Evolutionary conservation across 208 protist species (phyloP).

Genomic region (Leishmania braziliensis): DNA sequence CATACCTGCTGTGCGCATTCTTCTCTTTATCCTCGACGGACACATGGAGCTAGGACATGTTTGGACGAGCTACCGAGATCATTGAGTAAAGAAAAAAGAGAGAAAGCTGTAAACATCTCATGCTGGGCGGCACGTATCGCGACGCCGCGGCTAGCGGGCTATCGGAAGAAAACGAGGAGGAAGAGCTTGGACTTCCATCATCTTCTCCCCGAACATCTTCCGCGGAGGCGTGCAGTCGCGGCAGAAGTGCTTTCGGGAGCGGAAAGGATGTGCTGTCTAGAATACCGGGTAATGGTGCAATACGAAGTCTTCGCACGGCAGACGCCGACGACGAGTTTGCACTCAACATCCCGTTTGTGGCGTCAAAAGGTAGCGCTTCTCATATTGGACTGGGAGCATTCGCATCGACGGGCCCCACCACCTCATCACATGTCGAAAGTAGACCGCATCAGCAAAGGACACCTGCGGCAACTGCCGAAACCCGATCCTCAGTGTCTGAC

Average conservation of each 20-base stretch:
- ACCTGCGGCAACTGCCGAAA: neutral
- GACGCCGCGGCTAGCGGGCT: neutral
- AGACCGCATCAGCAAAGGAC: neutral
- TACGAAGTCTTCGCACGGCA: neutral
- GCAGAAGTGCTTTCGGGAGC: neutral
- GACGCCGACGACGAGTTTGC: conserved; percentile 47
- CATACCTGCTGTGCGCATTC: neutral
- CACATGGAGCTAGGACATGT: neutral
- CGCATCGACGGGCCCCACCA: neutral
- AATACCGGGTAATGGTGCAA: neutral
- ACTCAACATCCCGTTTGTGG: conserved; percentile 50
- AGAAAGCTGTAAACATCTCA: neutral
- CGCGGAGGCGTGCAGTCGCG: neutral
- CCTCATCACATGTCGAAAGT: neutral
- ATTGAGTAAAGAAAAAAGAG: neutral
- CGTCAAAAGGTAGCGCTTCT: conserved; percentile 16
- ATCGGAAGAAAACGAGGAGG: conserved; percentile 54
- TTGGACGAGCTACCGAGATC: neutral
- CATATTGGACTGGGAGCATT: neutral
- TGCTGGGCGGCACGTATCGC: neutral
- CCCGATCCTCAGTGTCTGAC: neutral
- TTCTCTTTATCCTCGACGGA: neutral
- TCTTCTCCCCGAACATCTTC: neutral
- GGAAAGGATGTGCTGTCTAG: neutral
- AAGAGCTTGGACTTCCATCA: conserved; percentile 23